phyloP scores from a whole-genome alignment of 2,329 filamentous ascomycete species.

The Penicillium digitatum region DNA sequence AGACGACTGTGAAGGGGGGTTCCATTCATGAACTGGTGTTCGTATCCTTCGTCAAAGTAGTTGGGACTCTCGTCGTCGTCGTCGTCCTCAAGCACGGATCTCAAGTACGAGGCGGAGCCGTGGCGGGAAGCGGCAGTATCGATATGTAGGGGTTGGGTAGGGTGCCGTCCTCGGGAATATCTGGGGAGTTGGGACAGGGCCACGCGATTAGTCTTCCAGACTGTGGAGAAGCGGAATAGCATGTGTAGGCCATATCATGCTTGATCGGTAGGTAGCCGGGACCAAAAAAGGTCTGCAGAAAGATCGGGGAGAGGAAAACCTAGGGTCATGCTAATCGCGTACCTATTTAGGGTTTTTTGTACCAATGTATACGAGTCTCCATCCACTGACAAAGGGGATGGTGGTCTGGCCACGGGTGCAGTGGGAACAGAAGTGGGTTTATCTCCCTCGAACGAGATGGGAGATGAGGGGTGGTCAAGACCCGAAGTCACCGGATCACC shows the following conservation, averaged over 20 bases:
- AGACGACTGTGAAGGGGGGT: constrained; percentile 40
- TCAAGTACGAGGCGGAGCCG: constrained; percentile 19
- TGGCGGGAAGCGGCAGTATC: constrained; percentile 28
- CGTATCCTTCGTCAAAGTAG: constrained; percentile 26
- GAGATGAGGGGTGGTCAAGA: constrained; percentile 22
- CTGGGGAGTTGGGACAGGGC: constrained; percentile 29
- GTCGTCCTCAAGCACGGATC: constrained; percentile 24
- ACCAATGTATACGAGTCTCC: constrained; percentile 30
- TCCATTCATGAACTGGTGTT: constrained; percentile 36
- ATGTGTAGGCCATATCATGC: constrained; percentile 22
- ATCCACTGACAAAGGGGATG: constrained; percentile 25
- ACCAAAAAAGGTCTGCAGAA: constrained; percentile 1
- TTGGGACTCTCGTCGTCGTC: constrained; percentile 26
- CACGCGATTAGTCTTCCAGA: constrained; percentile 27
- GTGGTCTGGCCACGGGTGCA: constrained; percentile 15
- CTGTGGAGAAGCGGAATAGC: constrained; percentile 16
- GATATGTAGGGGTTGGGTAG: constrained; percentile 32
- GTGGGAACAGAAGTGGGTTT: constrained; percentile 21
- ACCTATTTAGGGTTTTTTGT: constrained; percentile 42
- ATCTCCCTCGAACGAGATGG: constrained; percentile 26
- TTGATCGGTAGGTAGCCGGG: constrained; percentile 2
- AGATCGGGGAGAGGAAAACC: constrained; percentile 5
- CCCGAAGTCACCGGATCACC: constrained; percentile 38
- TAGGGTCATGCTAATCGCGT: constrained; percentile 18
- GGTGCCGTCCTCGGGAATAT: constrained; percentile 39